Percentiles rank a stretch among this genome's conserved stretches.
phyloP scores from a whole-genome alignment of 495 filamentous ascomycete genomes.

The Cercophora samala region DNA sequence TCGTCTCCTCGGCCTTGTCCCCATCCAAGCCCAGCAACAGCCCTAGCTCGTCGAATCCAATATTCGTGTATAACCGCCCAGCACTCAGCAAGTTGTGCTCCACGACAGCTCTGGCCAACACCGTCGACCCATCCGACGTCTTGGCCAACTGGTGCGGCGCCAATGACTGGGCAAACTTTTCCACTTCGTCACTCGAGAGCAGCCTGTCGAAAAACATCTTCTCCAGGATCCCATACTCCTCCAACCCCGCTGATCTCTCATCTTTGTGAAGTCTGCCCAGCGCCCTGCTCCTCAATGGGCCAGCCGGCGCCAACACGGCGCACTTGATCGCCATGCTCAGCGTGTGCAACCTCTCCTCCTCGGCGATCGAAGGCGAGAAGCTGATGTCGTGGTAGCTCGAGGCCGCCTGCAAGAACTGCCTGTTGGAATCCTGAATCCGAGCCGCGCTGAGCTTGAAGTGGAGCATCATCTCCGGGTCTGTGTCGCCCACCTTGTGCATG shows the following conservation, averaged over 20 bases:
- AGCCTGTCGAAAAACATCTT: constrained; percentile 96
- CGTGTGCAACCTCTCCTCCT: constrained; percentile 76
- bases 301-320: constrained; percentile 90
- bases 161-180: constrained; percentile 75
- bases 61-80: constrained; percentile 85
- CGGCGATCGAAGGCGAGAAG: constrained; percentile 69
- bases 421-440: constrained; percentile 84
- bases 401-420: constrained; percentile 86
- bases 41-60: constrained; percentile 73
- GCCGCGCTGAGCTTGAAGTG: constrained; percentile 90
- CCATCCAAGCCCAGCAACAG: constrained; percentile 71
- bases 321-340: constrained; percentile 87
- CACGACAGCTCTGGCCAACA: constrained; percentile 88
- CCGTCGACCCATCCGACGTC: constrained; percentile 85
- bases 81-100: constrained; percentile 92
- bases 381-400: constrained; percentile 84
- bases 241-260: constrained; percentile 70
- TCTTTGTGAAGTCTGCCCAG: constrained; percentile 90
- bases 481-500: constrained; percentile 70
- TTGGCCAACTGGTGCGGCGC: constrained; percentile 83
- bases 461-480: constrained; percentile 66
- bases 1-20: constrained; percentile 85
- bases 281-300: constrained; percentile 73
- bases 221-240: constrained; percentile 85
- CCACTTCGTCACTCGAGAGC: constrained; percentile 73